Base-by-base conservation (phyloP, 1,139 yeast genomes). In the Spathaspora sp. region DNA sequence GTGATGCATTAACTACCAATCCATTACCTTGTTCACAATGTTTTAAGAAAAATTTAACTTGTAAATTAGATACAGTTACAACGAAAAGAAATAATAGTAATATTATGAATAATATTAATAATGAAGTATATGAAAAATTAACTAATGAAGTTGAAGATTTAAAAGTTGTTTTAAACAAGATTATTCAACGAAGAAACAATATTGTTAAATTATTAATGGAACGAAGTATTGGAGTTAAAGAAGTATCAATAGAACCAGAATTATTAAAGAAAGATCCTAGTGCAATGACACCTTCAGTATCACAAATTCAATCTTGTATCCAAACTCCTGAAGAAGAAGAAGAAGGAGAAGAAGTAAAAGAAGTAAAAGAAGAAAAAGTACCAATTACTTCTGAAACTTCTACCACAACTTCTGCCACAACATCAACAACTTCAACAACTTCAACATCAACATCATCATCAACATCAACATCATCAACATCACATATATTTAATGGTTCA, bases 11-110 rank as follows among this genome's bases (percentile, higher is more conserved):
- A 7, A 56, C 58, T 17, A 74, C 80, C 20, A 64, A 70, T 39
- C 88, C 89, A 2, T 57, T 63, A 25, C 79, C 86, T 0, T 84
- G 89, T 57, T 61, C 84, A 3, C 75, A 79, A 25, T 84, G 89
- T 59, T 53, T 68, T 11, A 80, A 77, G 58, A 73, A 75, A 49
- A 77, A 78, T 23, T 56, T 76, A 15, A 62, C 65, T 38, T 84
- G 89, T 56, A 73, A 74, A 39, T 67, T 82, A 44, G 88, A 80
- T 51, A 53, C 66, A 18, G 63, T 69, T 15, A 57, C 15, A 6
- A 13, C 64, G 18, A 56, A 59, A 39, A 55, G 60, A 17, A 60
- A 68, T 7, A 63, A 67, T 33, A 56, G 70, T 40, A 56, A 63
- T 2, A 64, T 65, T 36, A 56, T 70, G 39, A 56, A 63, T 2